phyloP scores from a whole-genome alignment of 768 basidiomycete genomes.

The Collybiopsis confluens region DNA sequence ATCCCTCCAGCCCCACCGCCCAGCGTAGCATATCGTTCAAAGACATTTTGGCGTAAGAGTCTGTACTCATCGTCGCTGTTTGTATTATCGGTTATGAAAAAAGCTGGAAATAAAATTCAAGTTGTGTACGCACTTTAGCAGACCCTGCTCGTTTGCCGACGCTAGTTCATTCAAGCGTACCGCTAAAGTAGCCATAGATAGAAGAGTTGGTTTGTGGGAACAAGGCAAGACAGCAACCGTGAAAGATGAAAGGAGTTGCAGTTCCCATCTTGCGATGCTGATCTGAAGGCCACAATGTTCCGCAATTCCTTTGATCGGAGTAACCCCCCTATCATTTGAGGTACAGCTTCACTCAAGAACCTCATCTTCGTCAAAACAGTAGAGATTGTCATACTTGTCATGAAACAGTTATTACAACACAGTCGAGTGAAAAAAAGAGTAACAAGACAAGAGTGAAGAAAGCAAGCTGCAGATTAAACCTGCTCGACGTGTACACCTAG shows the following conservation, averaged over 20 bases:
- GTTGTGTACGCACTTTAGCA: constrained; percentile 61
- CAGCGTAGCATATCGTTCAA: constrained; percentile 50
- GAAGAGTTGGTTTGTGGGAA: constrained; percentile 9
- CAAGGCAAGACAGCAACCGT: constrained; percentile 12
- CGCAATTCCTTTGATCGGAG: background rate
- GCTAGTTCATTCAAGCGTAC: constrained; percentile 65
- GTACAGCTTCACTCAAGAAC: no score
- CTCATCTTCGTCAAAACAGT: background rate
- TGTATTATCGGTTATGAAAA: constrained; percentile 1
- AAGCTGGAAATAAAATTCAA: background rate
- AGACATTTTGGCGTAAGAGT: constrained; percentile 61
- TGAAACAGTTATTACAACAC: background rate
- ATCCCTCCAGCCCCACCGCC: background rate
- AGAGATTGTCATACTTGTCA: background rate
- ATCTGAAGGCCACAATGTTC: background rate
- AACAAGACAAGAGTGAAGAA: no score
- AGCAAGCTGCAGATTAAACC: constrained; percentile 4
- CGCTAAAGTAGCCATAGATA: constrained; percentile 37
- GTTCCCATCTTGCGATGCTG: background rate
- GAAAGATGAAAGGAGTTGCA: background rate
- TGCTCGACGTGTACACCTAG: background rate
- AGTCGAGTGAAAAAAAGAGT: background rate
- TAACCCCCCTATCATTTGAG: no score
- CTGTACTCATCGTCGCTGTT: constrained; percentile 72
- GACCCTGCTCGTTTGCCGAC: constrained; percentile 59